These are phyloP conservation scores for Lophiostoma macrostomum DNA, from an alignment of 495 filamentous ascomycete species.

Conservation along the genomic window DNA sequence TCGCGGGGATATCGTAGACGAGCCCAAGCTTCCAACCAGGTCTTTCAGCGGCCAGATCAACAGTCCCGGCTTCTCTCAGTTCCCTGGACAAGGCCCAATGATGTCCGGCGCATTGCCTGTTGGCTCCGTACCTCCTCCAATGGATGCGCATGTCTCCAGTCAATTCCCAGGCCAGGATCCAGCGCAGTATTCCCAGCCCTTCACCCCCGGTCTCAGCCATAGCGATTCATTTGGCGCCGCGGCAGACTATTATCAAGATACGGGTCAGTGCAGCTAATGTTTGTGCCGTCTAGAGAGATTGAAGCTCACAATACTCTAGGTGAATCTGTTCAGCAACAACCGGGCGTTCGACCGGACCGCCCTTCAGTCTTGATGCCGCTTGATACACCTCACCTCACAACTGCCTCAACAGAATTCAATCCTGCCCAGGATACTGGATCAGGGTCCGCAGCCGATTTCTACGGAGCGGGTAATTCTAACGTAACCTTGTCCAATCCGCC, in stretches of 20 bases:
- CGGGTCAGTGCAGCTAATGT: too few species aligned
- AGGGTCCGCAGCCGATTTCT: constrained; percentile 45
- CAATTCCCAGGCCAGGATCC: constrained; percentile 62
- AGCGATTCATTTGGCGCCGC: constrained; percentile 52
- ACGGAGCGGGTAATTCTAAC: constrained; percentile 9
- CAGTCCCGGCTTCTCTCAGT: constrained; percentile 45
- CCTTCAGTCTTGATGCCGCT: constrained; percentile 51
- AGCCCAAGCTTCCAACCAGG: constrained; percentile 33
- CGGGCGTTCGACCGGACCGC: constrained; percentile 54
- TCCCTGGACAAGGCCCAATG: constrained; percentile 42
- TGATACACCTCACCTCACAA: constrained; percentile 42
- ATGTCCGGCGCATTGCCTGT: constrained; percentile 31
- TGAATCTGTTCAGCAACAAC: constrained; percentile 61
- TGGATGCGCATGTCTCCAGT: constrained; percentile 53
- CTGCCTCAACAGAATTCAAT: constrained; percentile 32
- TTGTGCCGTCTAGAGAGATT: too few species aligned
- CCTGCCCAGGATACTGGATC: constrained; percentile 42
- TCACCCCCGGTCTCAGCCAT: constrained; percentile 44
- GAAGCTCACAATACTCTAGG: too few species aligned
- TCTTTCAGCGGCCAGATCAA: constrained; percentile 42
- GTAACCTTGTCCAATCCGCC: constrained; percentile 13
- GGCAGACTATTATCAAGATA: constrained; percentile 65
- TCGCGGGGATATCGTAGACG: constrained; percentile 17
- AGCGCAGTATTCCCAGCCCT: constrained; percentile 45
- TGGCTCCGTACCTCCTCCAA: constrained; percentile 33